Percentiles rank a stretch among this genome's conserved stretches.
These are phyloP conservation scores for Bolboschoenus planiculmis DNA, from an alignment of 176 grass and related monocot species.

Conservation along the genomic window DNA sequence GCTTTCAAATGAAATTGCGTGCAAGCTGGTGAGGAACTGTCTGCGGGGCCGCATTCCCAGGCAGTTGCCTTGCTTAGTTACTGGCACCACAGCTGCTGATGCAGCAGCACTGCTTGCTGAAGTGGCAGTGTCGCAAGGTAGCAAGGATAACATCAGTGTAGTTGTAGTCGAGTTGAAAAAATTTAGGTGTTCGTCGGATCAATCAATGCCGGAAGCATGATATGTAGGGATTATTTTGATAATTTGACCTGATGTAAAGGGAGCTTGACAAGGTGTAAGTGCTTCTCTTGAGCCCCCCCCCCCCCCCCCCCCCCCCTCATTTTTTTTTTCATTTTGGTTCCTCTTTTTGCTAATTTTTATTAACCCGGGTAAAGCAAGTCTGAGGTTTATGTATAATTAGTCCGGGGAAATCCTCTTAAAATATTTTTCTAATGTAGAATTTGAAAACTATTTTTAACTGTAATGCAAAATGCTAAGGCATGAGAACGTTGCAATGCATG, in stretches of 20 bases:
- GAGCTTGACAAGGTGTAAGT: neutral
- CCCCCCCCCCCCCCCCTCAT: neutral
- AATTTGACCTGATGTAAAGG: neutral
- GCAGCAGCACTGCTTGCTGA: slow-evolving; percentile 53
- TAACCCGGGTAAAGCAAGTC: neutral
- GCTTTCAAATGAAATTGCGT: slow-evolving; percentile 47
- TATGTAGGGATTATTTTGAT: neutral
- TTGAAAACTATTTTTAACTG: neutral
- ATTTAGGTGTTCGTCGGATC: slow-evolving; percentile 10
- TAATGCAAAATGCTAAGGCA: neutral
- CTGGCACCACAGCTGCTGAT: slow-evolving; percentile 41
- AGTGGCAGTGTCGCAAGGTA: slow-evolving; percentile 52
- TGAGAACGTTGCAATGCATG: too few relatives aligned
- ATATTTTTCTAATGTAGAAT: neutral
- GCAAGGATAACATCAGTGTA: slow-evolving; percentile 74
- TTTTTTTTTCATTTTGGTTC: neutral
- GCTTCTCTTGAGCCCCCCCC: neutral
- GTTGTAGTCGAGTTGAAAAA: slow-evolving; percentile 57
- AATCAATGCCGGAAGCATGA: neutral
- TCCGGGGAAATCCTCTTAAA: neutral
- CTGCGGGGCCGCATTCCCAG: slow-evolving; percentile 36
- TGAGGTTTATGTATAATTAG: neutral
- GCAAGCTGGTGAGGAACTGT: slow-evolving; percentile 63
- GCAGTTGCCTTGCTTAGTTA: slow-evolving; percentile 30
- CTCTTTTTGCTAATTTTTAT: neutral